A percentile compares a stretch with the other conserved stretches of the same genome.
Evolutionary conservation across 2,329 filamentous ascomycete genomes (phyloP).

Genomic region (Aspergillus unguis): DNA sequence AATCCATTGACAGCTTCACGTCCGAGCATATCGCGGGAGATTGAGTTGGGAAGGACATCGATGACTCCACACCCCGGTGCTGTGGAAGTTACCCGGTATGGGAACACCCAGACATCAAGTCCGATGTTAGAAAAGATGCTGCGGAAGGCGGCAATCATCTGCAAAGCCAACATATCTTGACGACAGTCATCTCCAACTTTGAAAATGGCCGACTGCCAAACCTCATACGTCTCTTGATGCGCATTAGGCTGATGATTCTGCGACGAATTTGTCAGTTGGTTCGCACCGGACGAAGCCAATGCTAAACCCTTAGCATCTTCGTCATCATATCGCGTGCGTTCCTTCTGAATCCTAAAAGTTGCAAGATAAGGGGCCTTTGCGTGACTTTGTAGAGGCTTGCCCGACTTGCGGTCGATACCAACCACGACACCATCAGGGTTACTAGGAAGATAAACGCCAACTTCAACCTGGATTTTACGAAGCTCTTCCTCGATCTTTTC

Average conservation of each 20-base stretch:
- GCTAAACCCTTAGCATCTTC: conserved; percentile 19
- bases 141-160: conserved; percentile 97
- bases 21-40: conserved; percentile 97
- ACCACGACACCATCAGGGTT: conserved; percentile 97
- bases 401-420: conserved; percentile 95
- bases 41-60: conserved; percentile 94
- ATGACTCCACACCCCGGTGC: conserved; percentile 97
- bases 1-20: conserved; percentile 96
- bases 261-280: conserved; percentile 17
- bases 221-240: conserved; percentile 66
- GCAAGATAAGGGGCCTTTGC: conserved; percentile 99
- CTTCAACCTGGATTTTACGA: conserved; percentile 93
- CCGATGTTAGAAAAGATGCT: conserved; percentile 95
- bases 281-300: conserved; percentile 28
- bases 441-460: conserved; percentile 93
- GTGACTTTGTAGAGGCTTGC: conserved; percentile 94
- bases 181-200: conserved; percentile 98
- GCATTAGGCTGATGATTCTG: conserved; percentile 3
- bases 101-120: conserved; percentile 93
- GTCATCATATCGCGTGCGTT: conserved; percentile 41
- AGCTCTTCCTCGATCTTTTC: conserved; percentile 98
- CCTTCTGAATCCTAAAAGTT: conserved; percentile 93
- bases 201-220: conserved; percentile 99
- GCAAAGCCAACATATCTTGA: conserved; percentile 91
- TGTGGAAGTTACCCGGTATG: conserved; percentile 94